phyloP scores from a whole-genome alignment of 768 basidiomycete genomes.

The Boletus bicolor region DNA sequence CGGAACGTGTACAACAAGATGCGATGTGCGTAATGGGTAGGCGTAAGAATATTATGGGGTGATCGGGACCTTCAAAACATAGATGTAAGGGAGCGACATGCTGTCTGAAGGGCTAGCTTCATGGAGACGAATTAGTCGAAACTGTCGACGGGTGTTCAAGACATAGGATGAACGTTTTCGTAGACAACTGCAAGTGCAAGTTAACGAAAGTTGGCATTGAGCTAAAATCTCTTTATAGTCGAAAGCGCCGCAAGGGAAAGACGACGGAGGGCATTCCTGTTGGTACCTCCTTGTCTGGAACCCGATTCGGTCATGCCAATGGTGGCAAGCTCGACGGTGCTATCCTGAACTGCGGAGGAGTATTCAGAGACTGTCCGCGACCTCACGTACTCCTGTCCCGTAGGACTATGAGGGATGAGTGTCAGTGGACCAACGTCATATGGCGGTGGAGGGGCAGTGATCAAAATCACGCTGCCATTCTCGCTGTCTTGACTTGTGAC shows the following conservation, averaged over 20 bases:
- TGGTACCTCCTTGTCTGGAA: constrained; percentile 15
- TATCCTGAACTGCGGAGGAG: constrained; percentile 20
- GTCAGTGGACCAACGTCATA: constrained; percentile 15
- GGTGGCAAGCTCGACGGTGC: constrained; percentile 8
- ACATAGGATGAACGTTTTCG: constrained; percentile 1
- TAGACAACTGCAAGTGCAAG: background rate
- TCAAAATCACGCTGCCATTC: constrained; percentile 29
- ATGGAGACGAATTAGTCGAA: background rate
- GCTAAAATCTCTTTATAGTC: constrained; percentile 26
- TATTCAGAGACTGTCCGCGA: constrained; percentile 23
- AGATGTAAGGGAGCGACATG: constrained; percentile 6
- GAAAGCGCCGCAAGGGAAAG: constrained; percentile 33
- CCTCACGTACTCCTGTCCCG: constrained; percentile 9
- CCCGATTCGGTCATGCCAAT: constrained; percentile 6
- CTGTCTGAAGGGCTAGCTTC: background rate
- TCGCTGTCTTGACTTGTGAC: constrained; percentile 29
- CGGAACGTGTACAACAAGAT: background rate
- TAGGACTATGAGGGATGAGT: constrained; percentile 3
- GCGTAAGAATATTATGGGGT: background rate
- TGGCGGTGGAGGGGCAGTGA: constrained; percentile 29
- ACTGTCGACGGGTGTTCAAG: constrained; percentile 1
- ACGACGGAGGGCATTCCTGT: constrained; percentile 25
- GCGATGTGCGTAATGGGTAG: background rate
- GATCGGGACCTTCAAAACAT: constrained; percentile 1
- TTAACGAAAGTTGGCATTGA: background rate